Evolutionary conservation across 164 flowering plant genomes (phyloP).

Genomic region (Annona cherimola): DNA sequence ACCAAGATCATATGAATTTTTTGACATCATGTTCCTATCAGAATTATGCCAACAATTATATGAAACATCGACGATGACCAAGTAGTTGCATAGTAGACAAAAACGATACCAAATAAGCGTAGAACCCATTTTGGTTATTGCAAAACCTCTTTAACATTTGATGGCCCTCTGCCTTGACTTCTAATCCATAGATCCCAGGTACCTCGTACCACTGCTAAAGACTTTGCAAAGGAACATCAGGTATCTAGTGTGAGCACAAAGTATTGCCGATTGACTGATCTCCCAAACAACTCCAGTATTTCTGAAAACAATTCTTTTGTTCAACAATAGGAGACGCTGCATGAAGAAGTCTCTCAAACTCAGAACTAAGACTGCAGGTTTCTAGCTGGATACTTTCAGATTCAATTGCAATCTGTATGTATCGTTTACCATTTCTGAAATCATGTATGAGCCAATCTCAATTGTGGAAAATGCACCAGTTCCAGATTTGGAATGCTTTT

Average conservation of each 20-base stretch:
- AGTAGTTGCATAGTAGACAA: slow-evolving; percentile 78
- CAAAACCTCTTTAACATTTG: slow-evolving; percentile 30
- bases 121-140: slow-evolving; percentile 22
- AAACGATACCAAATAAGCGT: slow-evolving; percentile 67
- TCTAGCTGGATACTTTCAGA: slow-evolving; percentile 46
- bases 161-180: slow-evolving; percentile 47
- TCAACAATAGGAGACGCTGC: slow-evolving; percentile 51
- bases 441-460: slow-evolving; percentile 17
- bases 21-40: slow-evolving; percentile 7
- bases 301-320: slow-evolving; percentile 7
- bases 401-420: slow-evolving; percentile 35
- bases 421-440: slow-evolving; percentile 34
- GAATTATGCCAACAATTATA: slow-evolving; percentile 6
- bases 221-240: slow-evolving; percentile 37
- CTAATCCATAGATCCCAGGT: slow-evolving; percentile 62
- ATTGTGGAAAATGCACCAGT: background rate
- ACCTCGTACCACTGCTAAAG: slow-evolving; percentile 82
- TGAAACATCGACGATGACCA: slow-evolving; percentile 21
- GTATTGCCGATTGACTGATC: slow-evolving; percentile 18
- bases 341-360: slow-evolving; percentile 55
- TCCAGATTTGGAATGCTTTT: background rate
- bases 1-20: slow-evolving; percentile 13
- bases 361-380: slow-evolving; percentile 52
- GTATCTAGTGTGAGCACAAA: slow-evolving; percentile 44
- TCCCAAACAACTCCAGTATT: slow-evolving; percentile 26